phyloP scores from a whole-genome alignment of 2,329 filamentous ascomycete species.

The Apiospora hydei region DNA sequence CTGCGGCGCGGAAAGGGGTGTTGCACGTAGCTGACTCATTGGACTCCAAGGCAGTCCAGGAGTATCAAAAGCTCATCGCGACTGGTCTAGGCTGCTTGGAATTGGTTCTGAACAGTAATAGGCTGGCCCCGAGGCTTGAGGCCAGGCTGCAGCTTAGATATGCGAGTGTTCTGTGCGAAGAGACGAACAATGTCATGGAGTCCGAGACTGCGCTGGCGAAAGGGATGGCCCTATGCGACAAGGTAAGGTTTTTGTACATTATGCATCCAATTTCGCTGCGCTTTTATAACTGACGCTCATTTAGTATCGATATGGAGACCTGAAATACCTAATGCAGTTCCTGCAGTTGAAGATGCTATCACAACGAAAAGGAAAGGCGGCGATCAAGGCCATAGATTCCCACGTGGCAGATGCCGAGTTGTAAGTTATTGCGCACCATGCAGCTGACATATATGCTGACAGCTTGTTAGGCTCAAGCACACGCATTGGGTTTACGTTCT shows the following conservation, averaged over 20 bases:
- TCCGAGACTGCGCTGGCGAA: conserved; percentile 76
- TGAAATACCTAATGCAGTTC: conserved; percentile 82
- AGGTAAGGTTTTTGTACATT: conserved; percentile 49
- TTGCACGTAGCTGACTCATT: conserved; percentile 57
- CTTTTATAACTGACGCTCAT: background rate
- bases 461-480: conserved; percentile 61
- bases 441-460: conserved; percentile 27
- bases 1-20: conserved; percentile 66
- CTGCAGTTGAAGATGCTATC: conserved; percentile 74
- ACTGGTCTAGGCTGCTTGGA: conserved; percentile 78
- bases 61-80: conserved; percentile 76
- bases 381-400: conserved; percentile 74
- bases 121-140: conserved; percentile 70
- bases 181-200: conserved; percentile 78
- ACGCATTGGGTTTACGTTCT: conserved; percentile 80
- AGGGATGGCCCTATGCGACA: conserved; percentile 73
- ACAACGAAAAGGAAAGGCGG: conserved; percentile 74
- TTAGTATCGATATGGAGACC: conserved; percentile 65
- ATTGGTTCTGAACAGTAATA: conserved; percentile 67
- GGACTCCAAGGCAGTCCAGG: conserved; percentile 60
- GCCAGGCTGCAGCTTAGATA: conserved; percentile 75
- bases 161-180: conserved; percentile 73
- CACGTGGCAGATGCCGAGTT: conserved; percentile 73
- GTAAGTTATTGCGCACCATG: conserved; percentile 47
- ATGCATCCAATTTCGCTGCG: background rate